phyloP scores from a whole-genome alignment of 1,284 basidiomycete genomes.

The Volvariella surrecta region DNA sequence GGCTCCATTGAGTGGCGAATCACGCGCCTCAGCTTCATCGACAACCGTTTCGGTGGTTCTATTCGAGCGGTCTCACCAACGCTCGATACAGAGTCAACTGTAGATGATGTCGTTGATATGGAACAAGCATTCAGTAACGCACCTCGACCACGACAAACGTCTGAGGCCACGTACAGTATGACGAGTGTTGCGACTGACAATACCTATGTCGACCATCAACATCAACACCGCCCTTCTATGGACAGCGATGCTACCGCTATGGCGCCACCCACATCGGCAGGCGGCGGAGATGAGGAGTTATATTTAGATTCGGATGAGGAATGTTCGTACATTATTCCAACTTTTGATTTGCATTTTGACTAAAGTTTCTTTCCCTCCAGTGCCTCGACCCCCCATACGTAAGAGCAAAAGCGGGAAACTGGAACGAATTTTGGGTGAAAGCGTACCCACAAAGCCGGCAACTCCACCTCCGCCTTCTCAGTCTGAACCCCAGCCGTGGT shows the following conservation, averaged over 20 bases:
- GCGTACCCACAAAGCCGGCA: conserved; percentile 43
- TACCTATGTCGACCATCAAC: no score
- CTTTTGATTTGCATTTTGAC: no score
- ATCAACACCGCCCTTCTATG: no score
- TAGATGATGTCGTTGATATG: conserved; percentile 56
- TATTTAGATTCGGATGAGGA: conserved; percentile 27
- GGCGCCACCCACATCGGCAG: neutral
- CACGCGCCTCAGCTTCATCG: conserved; percentile 56
- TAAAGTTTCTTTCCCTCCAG: conserved; percentile 1
- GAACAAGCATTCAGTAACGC: conserved; percentile 38
- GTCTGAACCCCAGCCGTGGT: conserved; percentile 72
- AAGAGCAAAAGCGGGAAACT: conserved; percentile 38
- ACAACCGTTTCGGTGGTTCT: conserved; percentile 34
- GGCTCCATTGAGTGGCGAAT: conserved; percentile 68
- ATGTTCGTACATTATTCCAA: conserved; percentile 18
- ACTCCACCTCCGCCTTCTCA: conserved; percentile 11
- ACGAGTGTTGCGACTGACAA: no score
- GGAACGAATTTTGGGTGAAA: conserved; percentile 70
- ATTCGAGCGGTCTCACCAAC: conserved; percentile 23
- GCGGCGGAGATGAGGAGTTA: conserved; percentile 15
- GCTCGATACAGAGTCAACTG: conserved; percentile 21
- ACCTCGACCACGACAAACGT: conserved; percentile 16
- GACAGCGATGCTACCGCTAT: no score
- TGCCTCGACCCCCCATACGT: conserved; percentile 5
- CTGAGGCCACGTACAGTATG: neutral